Evolutionary conservation across 345 rosid genomes (phyloP).

Genomic region (Eucalyptus decipiens): DNA sequence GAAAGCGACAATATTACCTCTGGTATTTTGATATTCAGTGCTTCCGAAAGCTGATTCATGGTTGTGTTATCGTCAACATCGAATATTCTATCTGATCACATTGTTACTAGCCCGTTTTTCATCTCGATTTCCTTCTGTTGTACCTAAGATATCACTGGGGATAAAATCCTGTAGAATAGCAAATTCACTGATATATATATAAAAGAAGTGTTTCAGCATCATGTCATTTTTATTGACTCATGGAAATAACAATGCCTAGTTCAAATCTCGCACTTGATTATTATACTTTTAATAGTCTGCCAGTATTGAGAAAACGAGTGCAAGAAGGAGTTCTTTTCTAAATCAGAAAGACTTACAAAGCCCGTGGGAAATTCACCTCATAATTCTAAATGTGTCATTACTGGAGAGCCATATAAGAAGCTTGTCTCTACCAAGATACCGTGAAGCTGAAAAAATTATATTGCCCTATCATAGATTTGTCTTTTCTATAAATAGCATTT

Average conservation of each 20-base stretch:
- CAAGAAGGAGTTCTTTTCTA: too few relatives aligned
- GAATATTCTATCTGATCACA: neutral
- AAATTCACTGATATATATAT: neutral
- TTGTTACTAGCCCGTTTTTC: neutral
- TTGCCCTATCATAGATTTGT: too few relatives aligned
- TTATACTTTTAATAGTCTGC: too few relatives aligned
- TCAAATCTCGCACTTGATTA: neutral
- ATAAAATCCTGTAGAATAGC: neutral
- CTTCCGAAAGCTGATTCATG: neutral
- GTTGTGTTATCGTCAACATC: neutral
- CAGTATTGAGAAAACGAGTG: too few relatives aligned
- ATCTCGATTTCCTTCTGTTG: neutral
- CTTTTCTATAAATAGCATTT: too few relatives aligned
- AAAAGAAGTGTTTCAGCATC: neutral
- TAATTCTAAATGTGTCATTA: too few relatives aligned
- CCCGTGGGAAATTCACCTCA: too few relatives aligned
- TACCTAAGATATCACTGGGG: neutral
- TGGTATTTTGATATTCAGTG: neutral
- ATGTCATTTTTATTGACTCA: neutral
- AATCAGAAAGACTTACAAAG: too few relatives aligned
- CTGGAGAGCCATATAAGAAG: too few relatives aligned
- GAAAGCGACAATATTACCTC: neutral
- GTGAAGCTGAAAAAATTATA: too few relatives aligned
- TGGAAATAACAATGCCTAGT: neutral
- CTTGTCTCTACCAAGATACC: too few relatives aligned